Conservation (phyloP, 2,329 filamentous ascomycete genomes). For the Colletotrichum falcatum region DNA sequence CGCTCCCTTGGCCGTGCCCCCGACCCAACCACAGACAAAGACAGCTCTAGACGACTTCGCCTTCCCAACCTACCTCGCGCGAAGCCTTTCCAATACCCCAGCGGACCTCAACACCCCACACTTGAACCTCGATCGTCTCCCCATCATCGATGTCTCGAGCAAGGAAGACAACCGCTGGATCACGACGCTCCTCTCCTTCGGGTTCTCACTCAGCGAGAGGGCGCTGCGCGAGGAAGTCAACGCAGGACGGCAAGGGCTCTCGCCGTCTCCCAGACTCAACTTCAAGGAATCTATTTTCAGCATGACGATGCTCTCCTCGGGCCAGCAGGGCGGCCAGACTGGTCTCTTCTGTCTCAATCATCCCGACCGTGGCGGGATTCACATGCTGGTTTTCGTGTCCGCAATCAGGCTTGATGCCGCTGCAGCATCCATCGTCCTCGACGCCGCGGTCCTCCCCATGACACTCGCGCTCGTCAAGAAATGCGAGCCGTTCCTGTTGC, state of each 20-base stretch:
- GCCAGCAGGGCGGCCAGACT: constrained; percentile 58
- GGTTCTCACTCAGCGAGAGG: constrained; percentile 58
- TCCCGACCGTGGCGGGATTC: constrained; percentile 52
- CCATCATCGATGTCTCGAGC: constrained; percentile 54
- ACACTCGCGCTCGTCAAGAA: constrained; percentile 51
- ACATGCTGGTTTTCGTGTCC: constrained; percentile 56
- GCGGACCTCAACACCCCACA: constrained; percentile 54
- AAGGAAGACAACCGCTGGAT: constrained; percentile 54
- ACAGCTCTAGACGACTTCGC: constrained; percentile 49
- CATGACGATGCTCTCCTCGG: constrained; percentile 60
- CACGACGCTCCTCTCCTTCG: constrained; percentile 52
- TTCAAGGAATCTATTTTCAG: constrained; percentile 63
- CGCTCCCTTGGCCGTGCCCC: constrained; percentile 49
- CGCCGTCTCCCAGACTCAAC: constrained; percentile 53
- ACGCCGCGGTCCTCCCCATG: constrained; percentile 61
- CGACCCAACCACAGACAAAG: constrained; percentile 2
- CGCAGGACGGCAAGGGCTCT: constrained; percentile 42
- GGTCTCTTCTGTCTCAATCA: constrained; percentile 58
- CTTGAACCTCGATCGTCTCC: constrained; percentile 59
- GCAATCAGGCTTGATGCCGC: constrained; percentile 59
- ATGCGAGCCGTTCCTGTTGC: constrained; percentile 54
- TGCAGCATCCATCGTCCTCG: constrained; percentile 56
- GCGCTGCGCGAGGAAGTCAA: constrained; percentile 48
- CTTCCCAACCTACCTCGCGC: constrained; percentile 50
- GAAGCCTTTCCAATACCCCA: constrained; percentile 47